Evolutionary conservation across 345 rosid genomes (phyloP), one percentile per base, ranked within the genome.

Genomic region (Arabidopsis suecica): DNA sequence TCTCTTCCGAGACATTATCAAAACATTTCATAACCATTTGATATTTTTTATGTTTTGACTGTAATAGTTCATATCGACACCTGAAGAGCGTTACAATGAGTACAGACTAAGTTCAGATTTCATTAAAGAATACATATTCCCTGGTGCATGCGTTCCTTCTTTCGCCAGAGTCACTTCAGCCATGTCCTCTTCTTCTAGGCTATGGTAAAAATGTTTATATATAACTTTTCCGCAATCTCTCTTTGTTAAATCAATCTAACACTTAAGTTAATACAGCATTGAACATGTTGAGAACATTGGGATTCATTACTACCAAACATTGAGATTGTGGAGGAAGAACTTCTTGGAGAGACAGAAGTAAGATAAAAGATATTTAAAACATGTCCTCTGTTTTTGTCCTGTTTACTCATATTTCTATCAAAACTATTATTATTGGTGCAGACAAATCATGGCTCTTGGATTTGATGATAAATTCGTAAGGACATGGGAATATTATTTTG

Each of bases 401-500:
- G 3, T 4, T 44, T 45, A 8, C 36, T 10, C 22, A 48, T 2
- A 28, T 28, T 28, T 28, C 32, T 25, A 51, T 23, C 16, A 63
- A 38, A 8, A 30, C 5, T 10, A 34, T 77, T 16, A 16, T 16
- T 5, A n/a, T 47, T 36, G 50, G 50, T 32, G 57, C 78, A 91
- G 99, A 75, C 61, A 89, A 86, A 89, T 92, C 73, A 40, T 68
- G 69, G 83, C 80, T 18, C 77, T 95, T 44, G 97, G 96, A 79
- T 90, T 95, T 78, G 51, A 85, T 54, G 91, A 95, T 28, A 81
- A 88, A 72, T 95, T 95, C 86, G 73, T 89, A 2, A 74, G 96
- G 41, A 92, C 97, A n/a, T 95, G 97, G 97, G 97, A 91, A 68
- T 95, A 92, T 58, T 95, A 95, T 78, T 95, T 95, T 32, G 96